phyloP scores from a whole-genome alignment of 495 filamentous ascomycete genomes.

The Neurospora terricola region DNA sequence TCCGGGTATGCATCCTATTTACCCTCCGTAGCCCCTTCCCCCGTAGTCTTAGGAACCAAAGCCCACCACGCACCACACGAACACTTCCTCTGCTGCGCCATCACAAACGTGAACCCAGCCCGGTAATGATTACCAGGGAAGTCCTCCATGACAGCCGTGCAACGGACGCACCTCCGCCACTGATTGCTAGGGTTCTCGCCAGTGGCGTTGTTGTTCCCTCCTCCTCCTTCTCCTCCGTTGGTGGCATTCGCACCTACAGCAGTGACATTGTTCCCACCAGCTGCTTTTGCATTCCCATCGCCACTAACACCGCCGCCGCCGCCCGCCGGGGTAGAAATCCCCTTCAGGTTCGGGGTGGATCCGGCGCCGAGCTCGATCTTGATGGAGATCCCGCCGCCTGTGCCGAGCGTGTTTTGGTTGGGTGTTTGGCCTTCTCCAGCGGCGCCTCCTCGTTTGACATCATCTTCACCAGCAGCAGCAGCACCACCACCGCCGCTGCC shows the following conservation, averaged over 20 bases:
- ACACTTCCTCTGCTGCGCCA: constrained; percentile 43
- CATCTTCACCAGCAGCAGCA: neutral
- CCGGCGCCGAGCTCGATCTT: neutral
- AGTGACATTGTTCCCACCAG: neutral
- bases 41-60: constrained; percentile 17
- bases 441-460: neutral
- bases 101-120: constrained; percentile 38
- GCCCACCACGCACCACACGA: constrained; percentile 43
- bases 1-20: neutral
- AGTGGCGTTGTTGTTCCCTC: neutral
- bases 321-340: neutral
- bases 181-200: constrained; percentile 8
- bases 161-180: constrained; percentile 51
- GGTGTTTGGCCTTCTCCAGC: neutral
- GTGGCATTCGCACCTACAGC: neutral
- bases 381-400: neutral
- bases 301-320: neutral
- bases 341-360: neutral
- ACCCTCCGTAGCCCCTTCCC: neutral
- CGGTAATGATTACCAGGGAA: constrained; percentile 20
- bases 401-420: neutral
- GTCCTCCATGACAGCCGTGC: constrained; percentile 56
- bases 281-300: neutral
- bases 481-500: constrained; percentile 5
- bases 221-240: neutral